Conservation (phyloP, 2,329 filamentous ascomycete genomes). For the Fusarium humuli region DNA sequence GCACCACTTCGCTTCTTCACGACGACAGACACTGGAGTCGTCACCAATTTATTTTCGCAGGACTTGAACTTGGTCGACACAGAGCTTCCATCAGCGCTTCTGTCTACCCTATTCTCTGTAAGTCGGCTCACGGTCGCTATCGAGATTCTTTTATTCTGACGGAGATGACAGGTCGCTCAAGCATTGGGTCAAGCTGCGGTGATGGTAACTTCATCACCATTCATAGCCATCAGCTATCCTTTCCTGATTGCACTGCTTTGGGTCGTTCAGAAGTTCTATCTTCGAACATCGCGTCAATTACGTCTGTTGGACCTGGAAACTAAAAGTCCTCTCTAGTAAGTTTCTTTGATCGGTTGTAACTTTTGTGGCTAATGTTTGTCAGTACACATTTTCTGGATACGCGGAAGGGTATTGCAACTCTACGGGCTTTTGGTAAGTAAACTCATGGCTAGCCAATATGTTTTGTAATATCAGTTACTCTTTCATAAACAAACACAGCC, state of each 20-base stretch:
- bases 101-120: constrained; percentile 7
- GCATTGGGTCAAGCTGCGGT: constrained; percentile 52
- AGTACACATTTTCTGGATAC: constrained; percentile 67
- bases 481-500: neutral
- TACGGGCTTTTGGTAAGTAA: constrained; percentile 67
- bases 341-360: rapidly evolving
- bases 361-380: neutral
- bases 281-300: constrained; percentile 70
- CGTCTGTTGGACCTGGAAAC: constrained; percentile 70
- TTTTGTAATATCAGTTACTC: rapidly evolving
- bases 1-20: constrained; percentile 58
- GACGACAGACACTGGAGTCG: constrained; percentile 54
- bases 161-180: neutral
- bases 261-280: constrained; percentile 66
- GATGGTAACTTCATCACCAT: constrained; percentile 57
- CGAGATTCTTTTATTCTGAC: neutral
- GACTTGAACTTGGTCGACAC: constrained; percentile 57
- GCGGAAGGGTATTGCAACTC: constrained; percentile 64
- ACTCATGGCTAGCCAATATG: neutral
- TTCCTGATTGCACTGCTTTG: constrained; percentile 61
- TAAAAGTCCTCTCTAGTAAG: constrained; percentile 61
- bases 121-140: neutral
- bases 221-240: constrained; percentile 63
- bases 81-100: constrained; percentile 52
- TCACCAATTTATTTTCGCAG: constrained; percentile 59